Evolutionary conservation across 1,284 basidiomycete species (phyloP).

Genomic region (Marasmius oreades): DNA sequence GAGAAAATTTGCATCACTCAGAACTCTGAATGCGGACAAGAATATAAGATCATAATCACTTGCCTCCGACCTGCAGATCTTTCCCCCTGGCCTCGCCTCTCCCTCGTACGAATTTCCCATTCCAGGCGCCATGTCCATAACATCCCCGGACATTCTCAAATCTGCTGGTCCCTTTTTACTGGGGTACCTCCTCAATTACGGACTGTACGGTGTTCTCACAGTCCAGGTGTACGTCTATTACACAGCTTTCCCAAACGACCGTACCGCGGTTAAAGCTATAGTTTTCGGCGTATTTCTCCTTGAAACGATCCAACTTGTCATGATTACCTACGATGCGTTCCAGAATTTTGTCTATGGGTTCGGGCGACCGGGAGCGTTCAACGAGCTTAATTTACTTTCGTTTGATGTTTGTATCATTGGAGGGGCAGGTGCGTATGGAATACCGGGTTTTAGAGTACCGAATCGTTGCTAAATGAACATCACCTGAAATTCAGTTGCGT

Average conservation of each 20-base stretch:
- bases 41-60: no score
- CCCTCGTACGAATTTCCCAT: no score
- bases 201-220: background rate
- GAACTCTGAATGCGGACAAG: no score
- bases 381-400: background rate
- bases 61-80: no score
- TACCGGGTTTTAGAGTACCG: no score
- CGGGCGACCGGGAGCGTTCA: background rate
- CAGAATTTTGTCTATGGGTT: slow-evolving; percentile 1
- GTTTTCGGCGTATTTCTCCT: background rate
- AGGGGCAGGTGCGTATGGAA: background rate
- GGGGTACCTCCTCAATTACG: background rate
- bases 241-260: slow-evolving; percentile 1
- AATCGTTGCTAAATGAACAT: background rate
- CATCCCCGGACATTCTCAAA: no score
- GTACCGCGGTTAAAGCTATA: background rate
- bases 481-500: background rate
- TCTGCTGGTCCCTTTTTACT: no score
- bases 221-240: slow-evolving; percentile 6
- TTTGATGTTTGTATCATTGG: background rate
- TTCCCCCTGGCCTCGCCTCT: no score
- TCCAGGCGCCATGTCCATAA: no score
- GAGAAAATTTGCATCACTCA: no score
- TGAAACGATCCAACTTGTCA: background rate
- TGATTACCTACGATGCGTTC: slow-evolving; percentile 2